Conservation (phyloP, 1,139 yeast genomes). For the Hemisphaericaspora xylofermentans region DNA sequence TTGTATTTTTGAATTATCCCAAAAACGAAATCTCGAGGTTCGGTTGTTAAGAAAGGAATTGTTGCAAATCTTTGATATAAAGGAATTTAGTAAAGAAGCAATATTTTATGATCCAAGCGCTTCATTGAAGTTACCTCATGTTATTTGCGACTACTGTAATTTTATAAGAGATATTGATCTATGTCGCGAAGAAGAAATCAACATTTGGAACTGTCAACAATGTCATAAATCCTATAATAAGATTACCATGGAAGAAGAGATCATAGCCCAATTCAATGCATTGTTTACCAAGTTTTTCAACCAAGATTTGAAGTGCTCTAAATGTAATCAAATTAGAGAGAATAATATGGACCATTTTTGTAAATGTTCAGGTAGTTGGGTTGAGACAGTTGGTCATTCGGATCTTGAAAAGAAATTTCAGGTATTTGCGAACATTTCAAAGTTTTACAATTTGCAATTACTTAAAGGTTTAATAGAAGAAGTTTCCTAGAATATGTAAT, state of each 20-base stretch:
- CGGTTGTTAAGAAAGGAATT: conserved; percentile 74
- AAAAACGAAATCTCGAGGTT: conserved; percentile 65
- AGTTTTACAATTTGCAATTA: conserved; percentile 58
- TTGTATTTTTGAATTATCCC: conserved; percentile 70
- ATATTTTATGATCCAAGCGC: conserved; percentile 76
- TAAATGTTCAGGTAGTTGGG: conserved; percentile 87
- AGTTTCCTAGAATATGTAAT: conserved; percentile 8
- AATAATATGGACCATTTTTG: conserved; percentile 77
- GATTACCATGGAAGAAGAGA: conserved; percentile 72
- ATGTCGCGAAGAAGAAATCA: conserved; percentile 60
- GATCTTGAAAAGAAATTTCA: conserved; percentile 46
- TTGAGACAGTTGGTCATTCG: conserved; percentile 50
- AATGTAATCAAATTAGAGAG: conserved; percentile 68
- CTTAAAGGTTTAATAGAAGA: conserved; percentile 50
- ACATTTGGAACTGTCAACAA: conserved; percentile 65
- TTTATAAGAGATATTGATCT: conserved; percentile 75
- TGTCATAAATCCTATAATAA: conserved; percentile 69
- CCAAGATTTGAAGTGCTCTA: conserved; percentile 81
- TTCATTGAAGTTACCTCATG: conserved; percentile 61
- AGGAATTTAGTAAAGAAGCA: conserved; percentile 81
- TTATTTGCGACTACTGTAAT: conserved; percentile 80
- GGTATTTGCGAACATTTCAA: conserved; percentile 60
- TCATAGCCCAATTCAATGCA: conserved; percentile 63
- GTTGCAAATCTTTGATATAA: conserved; percentile 68
- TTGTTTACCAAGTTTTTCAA: conserved; percentile 59